Evolutionary conservation across 352 stramenopile genomes (phyloP).

Genomic region (Pythium catenulatum): DNA sequence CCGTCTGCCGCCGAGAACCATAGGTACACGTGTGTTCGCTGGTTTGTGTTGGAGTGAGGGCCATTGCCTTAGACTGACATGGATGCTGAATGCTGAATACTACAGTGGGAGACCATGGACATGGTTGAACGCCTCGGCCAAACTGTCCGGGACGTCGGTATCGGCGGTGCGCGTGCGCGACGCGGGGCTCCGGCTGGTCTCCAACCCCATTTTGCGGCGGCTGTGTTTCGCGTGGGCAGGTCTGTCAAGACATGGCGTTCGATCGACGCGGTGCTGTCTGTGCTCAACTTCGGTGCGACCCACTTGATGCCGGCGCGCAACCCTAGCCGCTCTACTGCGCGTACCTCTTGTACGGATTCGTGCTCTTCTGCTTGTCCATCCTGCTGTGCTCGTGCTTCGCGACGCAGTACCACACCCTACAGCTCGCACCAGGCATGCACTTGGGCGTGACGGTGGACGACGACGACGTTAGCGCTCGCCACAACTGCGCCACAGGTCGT

Average conservation of each 20-base stretch:
- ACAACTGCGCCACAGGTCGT: neutral
- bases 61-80: too few relatives aligned
- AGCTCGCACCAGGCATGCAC: slow-evolving; percentile 63
- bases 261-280: slow-evolving; percentile 75
- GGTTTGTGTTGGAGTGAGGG: neutral
- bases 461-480: neutral
- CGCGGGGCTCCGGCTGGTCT: slow-evolving; percentile 68
- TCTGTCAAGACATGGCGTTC: slow-evolving; percentile 80
- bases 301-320: slow-evolving; percentile 78
- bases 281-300: slow-evolving; percentile 73
- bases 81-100: too few relatives aligned
- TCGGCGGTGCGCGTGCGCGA: slow-evolving; percentile 62
- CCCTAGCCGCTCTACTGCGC: slow-evolving; percentile 90
- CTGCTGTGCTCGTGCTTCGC: slow-evolving; percentile 89
- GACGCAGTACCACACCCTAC: slow-evolving; percentile 81
- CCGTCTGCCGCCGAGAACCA: neutral
- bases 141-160: slow-evolving; percentile 67
- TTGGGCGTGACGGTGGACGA: slow-evolving; percentile 54
- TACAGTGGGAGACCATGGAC: slow-evolving; percentile 81
- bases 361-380: slow-evolving; percentile 90
- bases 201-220: slow-evolving; percentile 63
- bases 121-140: slow-evolving; percentile 72
- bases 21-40: neutral
- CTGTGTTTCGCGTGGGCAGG: slow-evolving; percentile 73
- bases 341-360: slow-evolving; percentile 90